Conservation (phyloP, 169 alveolate genomes). For the Theileria parva region DNA sequence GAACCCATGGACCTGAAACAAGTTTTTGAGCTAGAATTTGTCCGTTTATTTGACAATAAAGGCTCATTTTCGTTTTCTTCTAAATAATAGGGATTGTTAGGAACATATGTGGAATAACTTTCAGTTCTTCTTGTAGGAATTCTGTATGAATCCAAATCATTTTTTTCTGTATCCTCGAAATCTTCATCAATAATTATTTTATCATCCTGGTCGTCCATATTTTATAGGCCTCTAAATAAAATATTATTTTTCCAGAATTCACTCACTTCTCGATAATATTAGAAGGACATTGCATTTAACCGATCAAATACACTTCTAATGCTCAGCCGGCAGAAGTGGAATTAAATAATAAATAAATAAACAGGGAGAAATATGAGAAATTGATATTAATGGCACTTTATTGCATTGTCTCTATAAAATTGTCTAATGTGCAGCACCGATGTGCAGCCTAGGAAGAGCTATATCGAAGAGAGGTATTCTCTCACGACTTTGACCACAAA, state of each 20-base stretch:
- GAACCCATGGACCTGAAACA: slow-evolving; percentile 33
- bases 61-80: slow-evolving; percentile 41
- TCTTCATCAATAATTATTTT: slow-evolving; percentile 23
- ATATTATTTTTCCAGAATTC: not conserved
- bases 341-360: too few relatives aligned
- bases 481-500: slow-evolving; percentile 3
- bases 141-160: slow-evolving; percentile 22
- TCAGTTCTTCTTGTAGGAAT: slow-evolving; percentile 26
- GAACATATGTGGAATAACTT: slow-evolving; percentile 47
- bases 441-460: slow-evolving; percentile 11
- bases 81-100: slow-evolving; percentile 6
- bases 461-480: slow-evolving; percentile 13
- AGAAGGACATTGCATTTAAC: not conserved
- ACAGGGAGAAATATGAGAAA: not conserved
- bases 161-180: not conserved
- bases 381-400: slow-evolving; percentile 19
- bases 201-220: slow-evolving; percentile 13
- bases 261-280: not conserved
- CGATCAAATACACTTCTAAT: not conserved
- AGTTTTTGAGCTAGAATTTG: not conserved
- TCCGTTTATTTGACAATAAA: slow-evolving; percentile 27
- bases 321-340: not conserved
- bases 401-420: slow-evolving; percentile 1
- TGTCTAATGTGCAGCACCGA: slow-evolving; percentile 35
- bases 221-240: not conserved